These are phyloP conservation scores for Euclidium syriacum DNA, from an alignment of 345 rosid genomes.

Conservation along the genomic window DNA sequence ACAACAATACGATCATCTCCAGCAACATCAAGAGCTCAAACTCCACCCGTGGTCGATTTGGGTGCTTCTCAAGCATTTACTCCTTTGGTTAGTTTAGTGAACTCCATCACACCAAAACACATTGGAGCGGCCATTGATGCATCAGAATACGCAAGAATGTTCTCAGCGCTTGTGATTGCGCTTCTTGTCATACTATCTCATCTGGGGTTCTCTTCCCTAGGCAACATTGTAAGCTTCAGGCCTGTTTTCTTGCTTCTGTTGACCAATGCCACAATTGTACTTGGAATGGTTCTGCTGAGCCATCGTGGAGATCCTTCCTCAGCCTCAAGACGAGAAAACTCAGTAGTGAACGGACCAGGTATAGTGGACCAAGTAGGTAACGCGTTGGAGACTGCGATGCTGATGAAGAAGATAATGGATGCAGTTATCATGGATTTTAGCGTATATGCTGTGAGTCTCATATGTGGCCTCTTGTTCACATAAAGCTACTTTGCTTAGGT, in stretches of 20 bases:
- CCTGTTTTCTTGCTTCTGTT: slow-evolving; percentile 67
- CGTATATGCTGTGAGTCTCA: slow-evolving; percentile 47
- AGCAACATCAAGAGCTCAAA: slow-evolving; percentile 29
- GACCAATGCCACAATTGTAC: slow-evolving; percentile 55
- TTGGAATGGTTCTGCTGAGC: slow-evolving; percentile 34
- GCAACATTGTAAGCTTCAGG: slow-evolving; percentile 47
- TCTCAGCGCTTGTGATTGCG: slow-evolving; percentile 45
- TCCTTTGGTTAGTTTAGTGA: slow-evolving; percentile 14
- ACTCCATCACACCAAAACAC: slow-evolving; percentile 39
- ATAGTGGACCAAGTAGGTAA: slow-evolving; percentile 61
- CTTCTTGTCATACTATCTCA: slow-evolving; percentile 47
- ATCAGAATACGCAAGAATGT: slow-evolving; percentile 42
- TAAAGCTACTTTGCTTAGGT: slow-evolving; percentile 16
- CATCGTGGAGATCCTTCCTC: slow-evolving; percentile 25
- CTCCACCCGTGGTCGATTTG: slow-evolving; percentile 25
- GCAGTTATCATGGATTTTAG: slow-evolving; percentile 70
- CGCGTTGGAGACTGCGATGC: slow-evolving; percentile 54
- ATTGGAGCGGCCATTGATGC: slow-evolving; percentile 54
- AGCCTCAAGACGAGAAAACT: slow-evolving; percentile 23
- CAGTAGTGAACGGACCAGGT: slow-evolving; percentile 27
- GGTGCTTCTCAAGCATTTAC: slow-evolving; percentile 22
- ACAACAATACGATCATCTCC: slow-evolving; percentile 18
- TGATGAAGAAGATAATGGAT: slow-evolving; percentile 56
- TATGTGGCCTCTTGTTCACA: slow-evolving; percentile 50
- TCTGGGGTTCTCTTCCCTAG: slow-evolving; percentile 51